Conservation (phyloP, 164 flowering plant species). For the Malania oleifera region DNA sequence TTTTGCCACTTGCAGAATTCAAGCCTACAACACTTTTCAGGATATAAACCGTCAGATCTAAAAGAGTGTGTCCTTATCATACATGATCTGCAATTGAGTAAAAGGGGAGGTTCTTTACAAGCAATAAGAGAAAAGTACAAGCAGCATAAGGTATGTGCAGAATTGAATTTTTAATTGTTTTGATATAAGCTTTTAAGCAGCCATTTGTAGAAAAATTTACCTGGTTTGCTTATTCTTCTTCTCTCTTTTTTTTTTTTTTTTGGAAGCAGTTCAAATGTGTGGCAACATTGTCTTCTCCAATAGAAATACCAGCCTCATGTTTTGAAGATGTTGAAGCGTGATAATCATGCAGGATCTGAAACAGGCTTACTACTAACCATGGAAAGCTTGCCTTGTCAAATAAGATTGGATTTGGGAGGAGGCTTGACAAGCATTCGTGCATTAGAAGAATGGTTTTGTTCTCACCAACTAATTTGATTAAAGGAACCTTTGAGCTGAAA, state of each 20-base stretch:
- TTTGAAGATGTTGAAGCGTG: slow-evolving; percentile 32
- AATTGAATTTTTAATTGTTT: not conserved
- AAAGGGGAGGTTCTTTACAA: slow-evolving; percentile 23
- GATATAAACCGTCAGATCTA: slow-evolving; percentile 30
- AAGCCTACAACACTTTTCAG: slow-evolving; percentile 19
- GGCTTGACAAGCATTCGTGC: too few species aligned
- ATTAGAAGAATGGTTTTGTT: not conserved
- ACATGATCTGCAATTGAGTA: slow-evolving; percentile 29
- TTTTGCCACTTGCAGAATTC: slow-evolving; percentile 17
- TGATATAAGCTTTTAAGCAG: not conserved
- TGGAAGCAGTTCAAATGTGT: slow-evolving; percentile 36
- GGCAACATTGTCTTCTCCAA: slow-evolving; percentile 26
- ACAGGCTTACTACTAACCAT: too few species aligned
- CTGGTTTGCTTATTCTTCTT: not conserved
- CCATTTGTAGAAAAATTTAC: not conserved
- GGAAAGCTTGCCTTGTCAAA: too few species aligned
- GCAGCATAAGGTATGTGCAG: slow-evolving; percentile 32
- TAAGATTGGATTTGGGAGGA: not conserved
- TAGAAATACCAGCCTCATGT: slow-evolving; percentile 25
- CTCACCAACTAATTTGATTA: not conserved
- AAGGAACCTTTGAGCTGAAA: not conserved
- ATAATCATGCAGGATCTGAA: too few species aligned
- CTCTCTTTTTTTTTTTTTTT: not conserved
- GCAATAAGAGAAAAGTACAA: slow-evolving; percentile 42
- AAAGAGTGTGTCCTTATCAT: slow-evolving; percentile 32